These are phyloP conservation scores for Lactarius indigo DNA, from an alignment of 768 basidiomycete species.

Conservation along the genomic window DNA sequence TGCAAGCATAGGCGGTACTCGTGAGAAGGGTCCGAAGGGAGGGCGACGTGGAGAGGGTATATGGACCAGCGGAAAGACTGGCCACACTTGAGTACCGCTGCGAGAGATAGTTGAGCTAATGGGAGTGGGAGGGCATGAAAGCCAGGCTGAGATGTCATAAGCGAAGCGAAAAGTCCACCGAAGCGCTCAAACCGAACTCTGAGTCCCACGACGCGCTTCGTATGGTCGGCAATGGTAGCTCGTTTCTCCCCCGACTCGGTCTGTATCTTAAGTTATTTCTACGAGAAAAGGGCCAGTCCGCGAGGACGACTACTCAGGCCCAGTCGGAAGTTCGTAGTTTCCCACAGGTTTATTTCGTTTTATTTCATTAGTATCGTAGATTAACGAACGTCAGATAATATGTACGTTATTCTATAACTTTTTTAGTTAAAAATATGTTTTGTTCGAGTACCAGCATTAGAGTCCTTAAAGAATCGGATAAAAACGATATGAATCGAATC, in stretches of 20 bases:
- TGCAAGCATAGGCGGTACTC: constrained; percentile 80
- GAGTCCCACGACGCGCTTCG: background rate
- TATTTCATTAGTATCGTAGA: too few species aligned
- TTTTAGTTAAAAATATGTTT: too few species aligned
- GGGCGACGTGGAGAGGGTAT: constrained; percentile 37
- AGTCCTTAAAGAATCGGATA: too few species aligned
- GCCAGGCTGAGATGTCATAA: constrained; percentile 31
- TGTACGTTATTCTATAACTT: too few species aligned
- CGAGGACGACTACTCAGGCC: too few species aligned
- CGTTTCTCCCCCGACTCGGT: constrained; percentile 74
- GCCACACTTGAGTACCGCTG: constrained; percentile 75
- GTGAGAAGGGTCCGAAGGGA: constrained; percentile 31
- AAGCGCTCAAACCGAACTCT: background rate
- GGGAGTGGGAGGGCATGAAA: constrained; percentile 62
- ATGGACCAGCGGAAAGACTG: constrained; percentile 84
- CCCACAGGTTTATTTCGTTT: too few species aligned
- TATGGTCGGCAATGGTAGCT: constrained; percentile 52
- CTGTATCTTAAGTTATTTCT: constrained; percentile 92
- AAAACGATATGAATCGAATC: too few species aligned
- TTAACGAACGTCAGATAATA: too few species aligned
- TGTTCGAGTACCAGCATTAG: too few species aligned
- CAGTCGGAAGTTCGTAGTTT: too few species aligned
- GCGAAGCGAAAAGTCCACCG: too few species aligned
- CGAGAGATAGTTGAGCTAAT: constrained; percentile 68
- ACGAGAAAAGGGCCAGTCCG: constrained; percentile 63